Conservation (phyloP, 2,329 filamentous ascomycete genomes). For the Fusarium sp. region DNA sequence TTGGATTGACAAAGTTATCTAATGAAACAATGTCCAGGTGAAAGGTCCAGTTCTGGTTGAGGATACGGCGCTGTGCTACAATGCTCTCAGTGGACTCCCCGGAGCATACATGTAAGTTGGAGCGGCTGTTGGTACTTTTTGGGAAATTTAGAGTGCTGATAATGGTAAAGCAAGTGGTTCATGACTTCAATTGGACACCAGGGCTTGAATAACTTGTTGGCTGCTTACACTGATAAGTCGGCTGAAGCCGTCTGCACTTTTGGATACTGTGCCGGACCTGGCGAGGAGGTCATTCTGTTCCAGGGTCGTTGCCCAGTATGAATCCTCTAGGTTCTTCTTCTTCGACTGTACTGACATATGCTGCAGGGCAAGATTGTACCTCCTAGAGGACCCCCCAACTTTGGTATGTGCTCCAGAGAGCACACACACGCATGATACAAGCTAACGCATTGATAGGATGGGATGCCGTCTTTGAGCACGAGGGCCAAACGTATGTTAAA, state of each 20-base stretch:
- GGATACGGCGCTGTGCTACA: constrained; percentile 95
- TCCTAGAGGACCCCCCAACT: constrained; percentile 81
- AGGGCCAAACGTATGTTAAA: constrained; percentile 78
- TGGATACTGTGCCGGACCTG: constrained; percentile 88
- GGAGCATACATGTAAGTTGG: constrained; percentile 90
- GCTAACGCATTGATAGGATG: constrained; percentile 72
- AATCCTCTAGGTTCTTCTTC: constrained; percentile 4
- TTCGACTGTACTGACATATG: not conserved
- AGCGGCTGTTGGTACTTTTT: not conserved
- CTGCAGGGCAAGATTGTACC: constrained; percentile 81
- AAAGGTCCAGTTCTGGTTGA: constrained; percentile 92
- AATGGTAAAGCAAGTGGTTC: constrained; percentile 87
- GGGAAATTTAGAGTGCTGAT: constrained; percentile 7
- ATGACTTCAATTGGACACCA: constrained; percentile 83
- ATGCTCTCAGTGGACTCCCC: constrained; percentile 89
- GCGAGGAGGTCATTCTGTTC: constrained; percentile 86
- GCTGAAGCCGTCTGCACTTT: constrained; percentile 97
- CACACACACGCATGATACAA: not conserved
- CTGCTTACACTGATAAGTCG: constrained; percentile 89
- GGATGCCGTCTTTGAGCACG: constrained; percentile 96
- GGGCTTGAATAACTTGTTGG: constrained; percentile 90
- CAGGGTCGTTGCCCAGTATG: constrained; percentile 87
- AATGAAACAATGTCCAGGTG: constrained; percentile 65
- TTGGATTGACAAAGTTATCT: not conserved
- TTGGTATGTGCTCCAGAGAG: constrained; percentile 69